Percentiles rank a stretch among this genome's conserved stretches.
Conservation (phyloP, 202 grass and related monocot species). For the Zizania palustris region DNA sequence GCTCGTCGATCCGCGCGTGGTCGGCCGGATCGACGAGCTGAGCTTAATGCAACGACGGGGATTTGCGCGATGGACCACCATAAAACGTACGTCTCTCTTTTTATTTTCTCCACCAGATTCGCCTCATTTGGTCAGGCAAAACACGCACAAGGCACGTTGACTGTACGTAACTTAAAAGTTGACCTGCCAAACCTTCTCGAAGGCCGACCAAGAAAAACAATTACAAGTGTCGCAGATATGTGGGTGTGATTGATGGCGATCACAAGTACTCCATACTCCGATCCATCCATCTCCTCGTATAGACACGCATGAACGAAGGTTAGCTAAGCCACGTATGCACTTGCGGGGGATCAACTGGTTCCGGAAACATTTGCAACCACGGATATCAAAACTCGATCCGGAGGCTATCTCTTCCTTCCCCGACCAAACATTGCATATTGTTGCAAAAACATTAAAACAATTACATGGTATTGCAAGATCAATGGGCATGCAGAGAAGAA, state of each 20-base stretch:
- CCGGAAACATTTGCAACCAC: neutral
- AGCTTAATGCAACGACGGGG: constrained; percentile 42
- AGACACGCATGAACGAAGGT: neutral
- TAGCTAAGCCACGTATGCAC: neutral
- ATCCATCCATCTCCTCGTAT: constrained; percentile 38
- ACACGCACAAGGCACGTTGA: constrained; percentile 7
- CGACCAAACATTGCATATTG: no score
- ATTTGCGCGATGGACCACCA: constrained; percentile 42
- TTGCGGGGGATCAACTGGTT: constrained; percentile 16
- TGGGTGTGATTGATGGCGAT: neutral
- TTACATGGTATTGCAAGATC: constrained; percentile 36
- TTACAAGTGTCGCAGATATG: constrained; percentile 1
- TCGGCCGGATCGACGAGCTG: no score
- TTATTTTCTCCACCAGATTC: constrained; percentile 7
- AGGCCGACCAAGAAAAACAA: neutral
- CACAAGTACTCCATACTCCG: no score
- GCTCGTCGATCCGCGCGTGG: no score
- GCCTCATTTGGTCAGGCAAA: constrained; percentile 27
- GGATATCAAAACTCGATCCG: neutral
- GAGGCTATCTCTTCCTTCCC: constrained; percentile 32
- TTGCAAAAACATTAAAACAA: no score
- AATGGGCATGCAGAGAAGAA: neutral
- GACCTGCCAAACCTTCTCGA: constrained; percentile 25
- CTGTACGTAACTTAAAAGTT: no score
- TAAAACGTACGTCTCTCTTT: neutral